These are phyloP conservation scores for Erodium moschatum DNA, from an alignment of 441 rosid genomes.

Conservation along the genomic window DNA sequence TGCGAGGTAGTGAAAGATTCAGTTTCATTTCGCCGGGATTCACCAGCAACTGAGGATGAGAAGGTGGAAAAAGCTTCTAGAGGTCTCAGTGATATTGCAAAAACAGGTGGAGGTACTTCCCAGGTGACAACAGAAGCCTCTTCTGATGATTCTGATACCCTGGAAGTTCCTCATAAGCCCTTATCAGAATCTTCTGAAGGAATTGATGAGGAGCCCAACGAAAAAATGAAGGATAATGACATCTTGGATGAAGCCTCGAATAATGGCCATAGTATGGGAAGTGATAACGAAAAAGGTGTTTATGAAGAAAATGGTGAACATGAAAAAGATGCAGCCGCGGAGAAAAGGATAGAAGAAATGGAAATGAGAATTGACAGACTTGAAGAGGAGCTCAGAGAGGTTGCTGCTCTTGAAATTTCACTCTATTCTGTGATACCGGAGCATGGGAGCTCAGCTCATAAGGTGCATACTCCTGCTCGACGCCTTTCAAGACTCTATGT, in stretches of 20 bases:
- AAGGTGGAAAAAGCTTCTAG: slow-evolving; percentile 31
- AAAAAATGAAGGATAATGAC: slow-evolving; percentile 30
- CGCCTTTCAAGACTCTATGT: slow-evolving; percentile 86
- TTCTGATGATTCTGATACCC: slow-evolving; percentile 26
- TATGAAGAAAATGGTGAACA: slow-evolving; percentile 46
- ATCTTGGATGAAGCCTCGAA: slow-evolving; percentile 25
- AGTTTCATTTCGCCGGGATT: slow-evolving; percentile 55
- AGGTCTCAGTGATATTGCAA: slow-evolving; percentile 20
- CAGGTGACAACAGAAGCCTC: slow-evolving; percentile 17
- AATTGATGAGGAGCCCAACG: slow-evolving; percentile 32
- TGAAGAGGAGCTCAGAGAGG: slow-evolving; percentile 85
- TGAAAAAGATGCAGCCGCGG: slow-evolving; percentile 32
- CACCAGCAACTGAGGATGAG: slow-evolving; percentile 44
- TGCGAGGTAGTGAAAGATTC: slow-evolving; percentile 47
- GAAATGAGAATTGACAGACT: slow-evolving; percentile 64
- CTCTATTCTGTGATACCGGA: slow-evolving; percentile 80
- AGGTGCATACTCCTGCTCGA: slow-evolving; percentile 94
- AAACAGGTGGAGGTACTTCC: slow-evolving; percentile 29
- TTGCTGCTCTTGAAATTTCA: slow-evolving; percentile 85
- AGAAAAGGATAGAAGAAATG: slow-evolving; percentile 55
- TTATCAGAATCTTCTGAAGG: slow-evolving; percentile 31
- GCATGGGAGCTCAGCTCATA: slow-evolving; percentile 81
- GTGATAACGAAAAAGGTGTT: slow-evolving; percentile 37
- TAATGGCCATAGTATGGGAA: slow-evolving; percentile 21
- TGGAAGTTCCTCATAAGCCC: slow-evolving; percentile 27